Percentiles rank a stretch among this genome's conserved stretches.
These are phyloP conservation scores for Rhizophagus clarus DNA, from an alignment of 192 early-diverging fungal genomes.

Conservation along the genomic window DNA sequence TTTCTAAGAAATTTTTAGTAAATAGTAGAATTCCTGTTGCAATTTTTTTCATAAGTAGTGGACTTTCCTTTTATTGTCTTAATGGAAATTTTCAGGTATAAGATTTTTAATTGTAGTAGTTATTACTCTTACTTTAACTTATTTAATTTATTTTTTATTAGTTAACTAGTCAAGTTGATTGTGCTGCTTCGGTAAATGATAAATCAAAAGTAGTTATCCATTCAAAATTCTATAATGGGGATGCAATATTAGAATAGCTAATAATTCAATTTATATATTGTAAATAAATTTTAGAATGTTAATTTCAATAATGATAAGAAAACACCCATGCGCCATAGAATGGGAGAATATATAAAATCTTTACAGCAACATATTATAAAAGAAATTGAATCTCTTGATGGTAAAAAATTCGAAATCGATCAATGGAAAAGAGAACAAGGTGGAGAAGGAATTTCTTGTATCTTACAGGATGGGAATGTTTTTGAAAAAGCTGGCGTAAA, in stretches of 20 bases:
- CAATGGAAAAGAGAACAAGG: conserved; percentile 89
- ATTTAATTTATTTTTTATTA: not conserved
- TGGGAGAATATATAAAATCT: conserved; percentile 77
- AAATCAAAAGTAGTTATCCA: no score
- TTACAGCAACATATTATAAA: conserved; percentile 79
- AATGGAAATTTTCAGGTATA: not conserved
- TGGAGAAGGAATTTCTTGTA: conserved; percentile 90
- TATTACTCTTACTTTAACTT: no score
- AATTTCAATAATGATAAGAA: not conserved
- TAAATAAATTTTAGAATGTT: not conserved
- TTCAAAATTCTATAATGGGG: not conserved
- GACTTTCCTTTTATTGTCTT: not conserved
- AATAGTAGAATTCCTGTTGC: not conserved
- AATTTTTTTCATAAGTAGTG: not conserved
- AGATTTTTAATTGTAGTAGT: not conserved
- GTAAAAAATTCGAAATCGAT: conserved; percentile 72
- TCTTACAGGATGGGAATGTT: conserved; percentile 88
- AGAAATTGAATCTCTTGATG: conserved; percentile 65
- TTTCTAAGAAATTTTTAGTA: not conserved
- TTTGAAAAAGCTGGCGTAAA: conserved; percentile 99
- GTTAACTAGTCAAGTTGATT: not conserved
- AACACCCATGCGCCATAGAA: conserved; percentile 75
- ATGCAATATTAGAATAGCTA: not conserved
- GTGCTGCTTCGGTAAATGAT: not conserved
- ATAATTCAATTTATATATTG: not conserved